phyloP scores from a whole-genome alignment of 345 rosid genomes.

The Durio zibethinus region DNA sequence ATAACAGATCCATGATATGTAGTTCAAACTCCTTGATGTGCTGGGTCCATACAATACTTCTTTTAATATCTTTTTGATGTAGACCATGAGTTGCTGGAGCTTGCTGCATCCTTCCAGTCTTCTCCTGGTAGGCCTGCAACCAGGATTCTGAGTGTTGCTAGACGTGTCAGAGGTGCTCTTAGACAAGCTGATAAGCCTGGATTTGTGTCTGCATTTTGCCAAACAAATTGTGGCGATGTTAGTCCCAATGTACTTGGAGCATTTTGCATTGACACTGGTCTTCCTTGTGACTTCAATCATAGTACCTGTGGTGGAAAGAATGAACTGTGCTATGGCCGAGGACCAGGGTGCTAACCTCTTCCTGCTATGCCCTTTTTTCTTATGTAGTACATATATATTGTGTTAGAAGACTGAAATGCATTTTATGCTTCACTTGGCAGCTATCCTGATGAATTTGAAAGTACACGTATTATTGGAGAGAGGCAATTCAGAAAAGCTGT shows the following conservation, averaged over 20 bases:
- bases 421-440: constrained; percentile 39
- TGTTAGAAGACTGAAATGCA: constrained; percentile 11
- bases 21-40: constrained; percentile 14
- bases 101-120: constrained; percentile 84
- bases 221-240: constrained; percentile 95
- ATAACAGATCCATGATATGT: neutral
- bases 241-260: constrained; percentile 98
- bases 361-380: neutral
- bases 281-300: constrained; percentile 97
- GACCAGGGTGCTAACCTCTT: constrained; percentile 75
- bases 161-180: constrained; percentile 75
- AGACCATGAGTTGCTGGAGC: constrained; percentile 84
- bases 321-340: constrained; percentile 88
- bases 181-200: constrained; percentile 77
- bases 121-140: constrained; percentile 69
- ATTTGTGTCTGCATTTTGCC: constrained; percentile 97
- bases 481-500: constrained; percentile 78
- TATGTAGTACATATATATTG: neutral
- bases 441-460: constrained; percentile 94
- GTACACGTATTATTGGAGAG: constrained; percentile 89
- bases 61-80: constrained; percentile 20
- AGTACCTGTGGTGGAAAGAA: constrained; percentile 96
- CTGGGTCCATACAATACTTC: neutral
- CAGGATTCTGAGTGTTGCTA: constrained; percentile 56
- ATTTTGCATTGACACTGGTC: constrained; percentile 83